Conservation (phyloP, 1,284 basidiomycete genomes). For the Trichosporon sp. region DNA sequence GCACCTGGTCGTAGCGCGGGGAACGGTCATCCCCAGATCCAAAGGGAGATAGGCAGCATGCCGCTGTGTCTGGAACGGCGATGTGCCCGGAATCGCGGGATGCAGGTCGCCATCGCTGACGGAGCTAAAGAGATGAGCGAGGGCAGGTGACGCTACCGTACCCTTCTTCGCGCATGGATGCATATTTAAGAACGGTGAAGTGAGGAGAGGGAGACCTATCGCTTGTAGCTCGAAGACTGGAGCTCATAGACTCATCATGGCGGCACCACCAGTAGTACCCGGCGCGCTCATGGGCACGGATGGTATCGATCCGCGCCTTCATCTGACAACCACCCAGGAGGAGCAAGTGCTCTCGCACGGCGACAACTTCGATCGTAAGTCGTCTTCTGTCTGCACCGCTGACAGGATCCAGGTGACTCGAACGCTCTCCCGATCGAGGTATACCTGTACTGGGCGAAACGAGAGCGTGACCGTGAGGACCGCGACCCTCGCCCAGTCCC, state of each 20-base stretch:
- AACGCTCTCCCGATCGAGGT: constrained; percentile 27
- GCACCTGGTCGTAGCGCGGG: background rate
- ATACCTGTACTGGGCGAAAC: constrained; percentile 30
- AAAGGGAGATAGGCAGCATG: background rate
- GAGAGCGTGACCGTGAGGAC: constrained; percentile 29
- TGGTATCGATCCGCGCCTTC: background rate
- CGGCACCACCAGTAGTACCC: background rate
- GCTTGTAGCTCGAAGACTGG: too few relatives aligned
- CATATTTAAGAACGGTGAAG: too few relatives aligned
- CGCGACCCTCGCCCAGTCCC: constrained; percentile 30
- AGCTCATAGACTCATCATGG: background rate
- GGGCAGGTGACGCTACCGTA: too few relatives aligned
- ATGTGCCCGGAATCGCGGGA: too few relatives aligned
- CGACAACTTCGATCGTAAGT: background rate
- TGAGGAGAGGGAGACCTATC: too few relatives aligned
- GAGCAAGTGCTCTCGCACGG: background rate
- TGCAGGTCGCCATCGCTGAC: too few relatives aligned
- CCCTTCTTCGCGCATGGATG: too few relatives aligned
- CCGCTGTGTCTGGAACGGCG: background rate
- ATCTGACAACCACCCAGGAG: background rate
- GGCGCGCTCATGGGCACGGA: background rate
- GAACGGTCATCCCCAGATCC: background rate
- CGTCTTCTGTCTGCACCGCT: background rate
- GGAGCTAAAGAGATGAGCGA: too few relatives aligned
- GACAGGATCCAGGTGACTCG: background rate